These are phyloP conservation scores for Elsinoe perseae DNA, from an alignment of 2,329 filamentous ascomycete genomes.

Conservation along the genomic window DNA sequence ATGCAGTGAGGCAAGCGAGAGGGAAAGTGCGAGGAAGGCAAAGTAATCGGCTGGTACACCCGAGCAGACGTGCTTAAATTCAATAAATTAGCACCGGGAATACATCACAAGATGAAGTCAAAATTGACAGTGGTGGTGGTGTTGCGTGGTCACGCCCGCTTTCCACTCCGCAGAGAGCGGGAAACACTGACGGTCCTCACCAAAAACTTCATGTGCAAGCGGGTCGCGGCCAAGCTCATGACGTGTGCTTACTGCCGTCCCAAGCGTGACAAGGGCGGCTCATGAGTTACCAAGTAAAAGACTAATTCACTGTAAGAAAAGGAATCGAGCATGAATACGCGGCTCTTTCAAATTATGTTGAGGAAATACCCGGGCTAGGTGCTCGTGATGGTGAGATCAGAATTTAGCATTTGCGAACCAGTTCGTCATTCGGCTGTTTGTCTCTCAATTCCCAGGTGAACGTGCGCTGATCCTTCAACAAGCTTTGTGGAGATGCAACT, in stretches of 20 bases:
- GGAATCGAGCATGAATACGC: not conserved
- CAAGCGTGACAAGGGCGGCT: not conserved
- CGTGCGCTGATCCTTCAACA: slow-evolving; percentile 8
- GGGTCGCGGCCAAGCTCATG: slow-evolving; percentile 8
- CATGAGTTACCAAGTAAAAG: not conserved
- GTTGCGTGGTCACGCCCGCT: slow-evolving; percentile 11
- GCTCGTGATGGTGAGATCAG: not conserved
- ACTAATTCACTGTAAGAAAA: not conserved
- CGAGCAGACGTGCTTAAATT: not conserved
- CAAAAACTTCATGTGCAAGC: not conserved
- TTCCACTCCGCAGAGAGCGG: not conserved
- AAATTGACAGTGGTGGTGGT: not conserved
- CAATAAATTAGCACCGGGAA: not conserved
- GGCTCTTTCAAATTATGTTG: not conserved
- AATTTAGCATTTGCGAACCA: not conserved
- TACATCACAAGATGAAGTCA: slow-evolving; percentile 1
- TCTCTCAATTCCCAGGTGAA: not conserved
- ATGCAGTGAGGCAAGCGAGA: not conserved
- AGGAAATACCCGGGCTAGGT: not conserved
- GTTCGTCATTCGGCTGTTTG: slow-evolving; percentile 4
- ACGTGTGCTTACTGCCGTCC: slow-evolving; percentile 8
- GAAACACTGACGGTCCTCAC: not conserved
- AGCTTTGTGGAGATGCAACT: slow-evolving; percentile 10
- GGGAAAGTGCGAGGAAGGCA: not conserved
- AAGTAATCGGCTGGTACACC: not conserved